Evolutionary conservation across 306 rosid species (phyloP).

Genomic region (Lathyrus sativus): DNA sequence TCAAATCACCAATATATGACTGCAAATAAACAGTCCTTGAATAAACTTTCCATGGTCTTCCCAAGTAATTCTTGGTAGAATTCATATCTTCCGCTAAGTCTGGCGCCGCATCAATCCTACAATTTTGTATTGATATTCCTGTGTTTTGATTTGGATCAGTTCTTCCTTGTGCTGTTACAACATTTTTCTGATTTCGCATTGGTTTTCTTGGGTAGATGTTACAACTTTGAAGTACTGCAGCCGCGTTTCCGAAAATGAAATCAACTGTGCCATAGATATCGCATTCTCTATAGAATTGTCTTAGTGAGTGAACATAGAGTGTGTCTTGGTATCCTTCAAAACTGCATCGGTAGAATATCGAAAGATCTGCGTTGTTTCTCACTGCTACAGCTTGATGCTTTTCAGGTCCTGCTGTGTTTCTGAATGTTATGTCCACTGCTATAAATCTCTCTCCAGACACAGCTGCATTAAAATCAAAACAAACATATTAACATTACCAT

Average conservation of each 20-base stretch:
- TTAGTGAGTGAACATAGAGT: conserved; percentile 70
- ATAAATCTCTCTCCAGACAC: conserved; percentile 69
- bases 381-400: conserved; percentile 90
- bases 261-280: conserved; percentile 74
- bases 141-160: conserved; percentile 69
- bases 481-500: neutral
- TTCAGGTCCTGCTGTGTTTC: conserved; percentile 75
- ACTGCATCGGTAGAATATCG: conserved; percentile 78
- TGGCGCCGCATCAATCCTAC: conserved; percentile 65
- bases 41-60: conserved; percentile 72
- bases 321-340: conserved; percentile 93
- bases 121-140: conserved; percentile 73
- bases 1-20: conserved; percentile 65
- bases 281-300: conserved; percentile 80
- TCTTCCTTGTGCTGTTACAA: conserved; percentile 74
- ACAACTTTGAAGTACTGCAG: conserved; percentile 75
- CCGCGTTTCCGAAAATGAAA: conserved; percentile 83
- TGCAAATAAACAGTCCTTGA: conserved; percentile 80
- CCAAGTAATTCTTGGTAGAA: conserved; percentile 42
- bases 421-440: conserved; percentile 72
- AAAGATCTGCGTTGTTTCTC: conserved; percentile 74
- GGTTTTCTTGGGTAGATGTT: conserved; percentile 65
- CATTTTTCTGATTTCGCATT: conserved; percentile 49
- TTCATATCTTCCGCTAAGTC: conserved; percentile 48
- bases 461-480: conserved; percentile 46